Evolutionary conservation across 1,139 yeast species (phyloP), one percentile per base, ranked within the genome.

Genomic region (Candida glucosophila): DNA sequence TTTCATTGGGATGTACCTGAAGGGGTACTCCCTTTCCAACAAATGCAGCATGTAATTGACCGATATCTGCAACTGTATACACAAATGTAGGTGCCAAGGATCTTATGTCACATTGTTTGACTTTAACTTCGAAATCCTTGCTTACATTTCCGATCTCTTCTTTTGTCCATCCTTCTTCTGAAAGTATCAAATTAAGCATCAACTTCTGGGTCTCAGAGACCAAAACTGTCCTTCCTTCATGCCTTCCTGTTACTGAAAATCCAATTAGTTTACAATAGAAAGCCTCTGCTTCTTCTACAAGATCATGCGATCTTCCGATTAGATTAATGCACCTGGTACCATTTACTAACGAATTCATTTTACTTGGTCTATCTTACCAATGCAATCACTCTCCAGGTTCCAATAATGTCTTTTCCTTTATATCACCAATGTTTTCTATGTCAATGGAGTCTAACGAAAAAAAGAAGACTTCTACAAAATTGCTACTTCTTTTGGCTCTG

Each of bases 1-100:
- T 53, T 27, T 73, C 77, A 34, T 74, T 74, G n/a, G 90, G 90
- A 29, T 53, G 49, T 17, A 61, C 45, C 35, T 64, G 70, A 10
- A 55, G 33, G 2, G 55, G 49, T 26, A 41, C 38, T 1, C 49
- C 40, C 19, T 41, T 41, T 4, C 34, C 34, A 18, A 50, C 43
- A 25, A 70, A 53, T 4, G 41, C 40, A 21, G 36, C 38, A 28
- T 68, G 55, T 29, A 70, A 39, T 7, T 42, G 42, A 30, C 54
- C 52, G 26, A 72, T 41, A 24, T 55, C 43, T 12, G 46, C 33
- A 14, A 59, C 55, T 18, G 55, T 51, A 32, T 72, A 50, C 5
- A 63, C 54, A 23, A 63, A 48, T 13, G 59, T 47, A 16, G 64
- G 43, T 32, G 63, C 68, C 24, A 65, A 35, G 1, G 74, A 55